A percentile compares a stretch with the other conserved stretches of the same genome.
Evolutionary conservation across 805 yeast genomes (phyloP).

Genomic region (Saccharomycopsis fodiens): DNA sequence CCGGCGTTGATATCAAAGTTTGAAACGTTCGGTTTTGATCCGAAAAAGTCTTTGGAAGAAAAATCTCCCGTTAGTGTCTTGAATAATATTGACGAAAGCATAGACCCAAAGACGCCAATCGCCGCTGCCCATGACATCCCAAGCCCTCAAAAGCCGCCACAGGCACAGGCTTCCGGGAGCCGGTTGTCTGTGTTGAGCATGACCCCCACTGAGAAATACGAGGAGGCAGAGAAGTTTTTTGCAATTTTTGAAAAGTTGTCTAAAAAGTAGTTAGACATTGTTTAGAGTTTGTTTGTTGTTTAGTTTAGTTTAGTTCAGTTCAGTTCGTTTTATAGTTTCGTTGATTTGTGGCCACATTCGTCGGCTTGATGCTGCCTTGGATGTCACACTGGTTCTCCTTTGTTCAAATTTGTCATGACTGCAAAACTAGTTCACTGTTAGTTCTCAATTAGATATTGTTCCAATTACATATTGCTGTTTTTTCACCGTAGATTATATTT

Average conservation of each 20-base stretch:
- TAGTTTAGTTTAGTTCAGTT: background rate
- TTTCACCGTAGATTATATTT: too few species aligned
- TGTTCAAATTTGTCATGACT: too few species aligned
- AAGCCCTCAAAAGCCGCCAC: background rate
- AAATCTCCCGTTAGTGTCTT: too few species aligned
- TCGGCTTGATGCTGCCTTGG: too few species aligned
- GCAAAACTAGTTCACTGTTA: too few species aligned
- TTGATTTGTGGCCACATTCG: too few species aligned
- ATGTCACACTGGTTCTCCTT: too few species aligned
- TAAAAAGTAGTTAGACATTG: background rate
- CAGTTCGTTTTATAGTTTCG: too few species aligned
- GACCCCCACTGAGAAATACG: conserved; percentile 8
- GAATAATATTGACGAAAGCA: conserved; percentile 5
- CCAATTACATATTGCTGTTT: too few species aligned
- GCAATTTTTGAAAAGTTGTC: conserved; percentile 12
- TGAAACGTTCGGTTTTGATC: conserved; percentile 2
- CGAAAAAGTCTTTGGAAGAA: background rate
- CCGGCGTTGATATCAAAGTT: background rate
- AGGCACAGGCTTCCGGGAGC: background rate
- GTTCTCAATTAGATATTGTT: too few species aligned
- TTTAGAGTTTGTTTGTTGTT: background rate
- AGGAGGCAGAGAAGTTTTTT: conserved; percentile 16
- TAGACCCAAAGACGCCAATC: conserved; percentile 3
- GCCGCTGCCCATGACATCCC: background rate
- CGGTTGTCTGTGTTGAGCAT: conserved; percentile 8